These are phyloP conservation scores for Xylariaceae sp. DNA, from an alignment of 2,329 filamentous ascomycete species.

Conservation along the genomic window DNA sequence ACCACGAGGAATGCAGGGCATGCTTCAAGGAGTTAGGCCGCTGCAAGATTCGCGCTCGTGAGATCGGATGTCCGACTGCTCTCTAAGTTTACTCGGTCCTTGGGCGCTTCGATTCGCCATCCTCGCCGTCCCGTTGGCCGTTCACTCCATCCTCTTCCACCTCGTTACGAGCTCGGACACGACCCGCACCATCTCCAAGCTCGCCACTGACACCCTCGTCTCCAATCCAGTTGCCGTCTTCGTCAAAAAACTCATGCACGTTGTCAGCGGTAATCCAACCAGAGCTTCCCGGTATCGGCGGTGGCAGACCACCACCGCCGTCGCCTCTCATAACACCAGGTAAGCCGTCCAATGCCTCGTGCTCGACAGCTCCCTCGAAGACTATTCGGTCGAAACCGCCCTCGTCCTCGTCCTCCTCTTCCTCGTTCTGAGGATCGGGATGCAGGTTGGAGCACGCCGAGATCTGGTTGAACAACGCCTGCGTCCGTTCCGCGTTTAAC, in stretches of 20 bases:
- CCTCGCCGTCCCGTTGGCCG: constrained; percentile 43
- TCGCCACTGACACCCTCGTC: constrained; percentile 49
- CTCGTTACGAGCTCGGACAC: constrained; percentile 57
- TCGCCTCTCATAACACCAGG: constrained; percentile 56
- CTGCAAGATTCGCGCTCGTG: background rate
- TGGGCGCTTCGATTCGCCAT: constrained; percentile 39
- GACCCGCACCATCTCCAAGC: constrained; percentile 67
- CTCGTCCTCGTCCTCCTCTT: constrained; percentile 59
- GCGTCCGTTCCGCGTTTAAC: constrained; percentile 38
- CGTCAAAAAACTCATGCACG: constrained; percentile 80
- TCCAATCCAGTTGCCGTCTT: constrained; percentile 76
- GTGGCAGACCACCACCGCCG: constrained; percentile 57
- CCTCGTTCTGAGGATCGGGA: constrained; percentile 66
- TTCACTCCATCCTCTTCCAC: constrained; percentile 51
- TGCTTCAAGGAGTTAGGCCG: background rate
- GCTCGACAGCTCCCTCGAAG: constrained; percentile 54
- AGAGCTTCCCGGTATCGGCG: constrained; percentile 70
- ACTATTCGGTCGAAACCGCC: constrained; percentile 55
- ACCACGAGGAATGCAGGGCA: background rate
- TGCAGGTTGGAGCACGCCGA: constrained; percentile 76
- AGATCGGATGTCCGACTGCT: background rate
- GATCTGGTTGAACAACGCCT: constrained; percentile 68
- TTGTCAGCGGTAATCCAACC: constrained; percentile 95
- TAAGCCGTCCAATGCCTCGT: constrained; percentile 59
- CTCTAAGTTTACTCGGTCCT: constrained; percentile 32